Conservation (phyloP, 352 stramenopile genomes). For the Blastocystis sp. region DNA sequence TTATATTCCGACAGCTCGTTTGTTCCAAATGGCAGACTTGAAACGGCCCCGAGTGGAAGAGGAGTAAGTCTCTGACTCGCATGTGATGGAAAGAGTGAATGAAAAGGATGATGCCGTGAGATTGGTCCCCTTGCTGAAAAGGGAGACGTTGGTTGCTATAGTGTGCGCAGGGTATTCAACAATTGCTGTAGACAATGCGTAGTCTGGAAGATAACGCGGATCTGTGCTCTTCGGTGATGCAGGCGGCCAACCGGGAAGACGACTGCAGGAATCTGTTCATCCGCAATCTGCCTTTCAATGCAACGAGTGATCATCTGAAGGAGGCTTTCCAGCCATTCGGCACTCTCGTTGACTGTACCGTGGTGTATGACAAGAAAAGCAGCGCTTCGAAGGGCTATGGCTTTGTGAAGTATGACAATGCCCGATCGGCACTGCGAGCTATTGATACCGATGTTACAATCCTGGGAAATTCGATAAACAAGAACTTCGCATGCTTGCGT, state of each 20-base stretch:
- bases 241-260: constrained; percentile 63
- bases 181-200: background rate
- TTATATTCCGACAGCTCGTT: background rate
- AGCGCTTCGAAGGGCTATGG: constrained; percentile 77
- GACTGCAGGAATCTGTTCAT: constrained; percentile 78
- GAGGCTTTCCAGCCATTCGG: constrained; percentile 78
- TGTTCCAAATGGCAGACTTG: constrained; percentile 28
- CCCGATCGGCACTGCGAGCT: background rate
- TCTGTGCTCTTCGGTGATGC: background rate
- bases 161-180: background rate
- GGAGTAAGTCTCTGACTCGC: background rate
- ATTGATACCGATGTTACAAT: constrained; percentile 55
- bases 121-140: background rate
- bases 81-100: background rate
- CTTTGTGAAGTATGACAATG: constrained; percentile 78
- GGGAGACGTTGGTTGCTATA: constrained; percentile 1
- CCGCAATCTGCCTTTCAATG: constrained; percentile 81
- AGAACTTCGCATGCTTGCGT: constrained; percentile 33
- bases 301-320: constrained; percentile 77
- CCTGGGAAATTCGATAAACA: constrained; percentile 22
- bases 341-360: constrained; percentile 76
- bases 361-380: constrained; percentile 78
- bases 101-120: background rate
- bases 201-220: background rate
- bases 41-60: background rate